Base-by-base conservation (phyloP, 2,329 filamentous ascomycete genomes). In the Trichophyton schoenleinii region DNA sequence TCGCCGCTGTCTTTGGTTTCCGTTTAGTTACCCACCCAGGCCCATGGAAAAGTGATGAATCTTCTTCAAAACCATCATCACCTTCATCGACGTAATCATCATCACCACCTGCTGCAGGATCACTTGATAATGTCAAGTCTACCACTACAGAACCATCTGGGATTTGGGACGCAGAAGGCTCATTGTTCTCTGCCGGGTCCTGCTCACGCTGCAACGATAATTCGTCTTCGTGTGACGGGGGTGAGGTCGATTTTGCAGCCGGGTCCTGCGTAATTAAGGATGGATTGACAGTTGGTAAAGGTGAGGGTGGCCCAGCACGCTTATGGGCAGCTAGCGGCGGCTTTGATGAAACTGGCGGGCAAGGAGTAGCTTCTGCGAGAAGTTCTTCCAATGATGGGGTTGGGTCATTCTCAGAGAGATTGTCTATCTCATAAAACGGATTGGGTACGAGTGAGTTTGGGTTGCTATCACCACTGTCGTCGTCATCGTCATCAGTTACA, bases 121-220 rank as follows among this genome's bases (percentile, higher is more conserved):
- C 71, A 62, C 73, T 76, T 11, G 70, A 71, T n/a, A 69, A 65
- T 7, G 74, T 76, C 49, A 76, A 64, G 61, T 75, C 74, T 36
- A 75, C 68, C 34, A 74, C 59, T 42, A 68, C 64, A 28, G 69
- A 64, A 25, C 61, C 62, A 9, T 63, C 48, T 8, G 68, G 59
- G 11, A 60, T 62, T 5, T 59, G 60, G 36, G 61, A 59, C 6
- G 34, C 57, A 15, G 34, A 34, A 15, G 57, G 38, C 3, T 58
- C 36, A 25, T 31, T 53, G 15, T 53, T 25, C n/a, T 53, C 49
- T 2, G 11, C n/a, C 5, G 3, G 1, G 2, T 34, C 49, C 11
- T 53, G 22, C 13, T 2, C 13, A 38, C 8, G 5, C 22, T 20
- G 28, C 4, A 31, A 31, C 6, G 15, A 13, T 13, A 31, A 7